These are phyloP conservation scores for Lagenaria siceraria DNA, from an alignment of 306 rosid genomes.

Conservation along the genomic window DNA sequence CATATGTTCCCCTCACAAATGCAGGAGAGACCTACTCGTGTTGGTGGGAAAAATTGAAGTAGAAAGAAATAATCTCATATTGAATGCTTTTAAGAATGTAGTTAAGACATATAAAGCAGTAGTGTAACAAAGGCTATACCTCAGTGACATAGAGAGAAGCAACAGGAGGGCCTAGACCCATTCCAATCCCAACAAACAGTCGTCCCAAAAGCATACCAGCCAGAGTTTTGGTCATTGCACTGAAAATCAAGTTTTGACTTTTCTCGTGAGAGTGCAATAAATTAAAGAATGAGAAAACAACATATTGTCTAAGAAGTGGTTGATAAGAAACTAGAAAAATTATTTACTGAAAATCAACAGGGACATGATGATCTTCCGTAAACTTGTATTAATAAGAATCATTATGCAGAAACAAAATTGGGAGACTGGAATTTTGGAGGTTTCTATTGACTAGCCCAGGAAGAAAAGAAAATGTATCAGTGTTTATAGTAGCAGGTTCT, in stretches of 20 bases:
- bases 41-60: conserved; percentile 9
- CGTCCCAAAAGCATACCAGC: conserved; percentile 93
- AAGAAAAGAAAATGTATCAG: not conserved
- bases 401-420: not conserved
- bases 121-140: conserved; percentile 29
- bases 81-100: not conserved
- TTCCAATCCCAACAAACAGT: conserved; percentile 85
- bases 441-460: not conserved
- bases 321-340: not conserved
- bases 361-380: not conserved
- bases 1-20: conserved; percentile 85
- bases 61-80: not conserved
- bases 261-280: not conserved
- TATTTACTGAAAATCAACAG: not conserved
- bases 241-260: conserved; percentile 25
- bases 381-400: not conserved
- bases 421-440: not conserved
- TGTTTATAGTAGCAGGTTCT: not conserved
- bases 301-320: not conserved
- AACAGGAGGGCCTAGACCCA: conserved; percentile 88
- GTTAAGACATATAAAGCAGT: not conserved
- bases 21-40: conserved; percentile 73
- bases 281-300: not conserved
- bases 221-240: conserved; percentile 79
- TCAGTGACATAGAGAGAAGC: conserved; percentile 78